Evolutionary conservation across 257 asterid species (phyloP), one percentile per base, ranked within the genome.

Genomic region (Gentiana macrophylla): DNA sequence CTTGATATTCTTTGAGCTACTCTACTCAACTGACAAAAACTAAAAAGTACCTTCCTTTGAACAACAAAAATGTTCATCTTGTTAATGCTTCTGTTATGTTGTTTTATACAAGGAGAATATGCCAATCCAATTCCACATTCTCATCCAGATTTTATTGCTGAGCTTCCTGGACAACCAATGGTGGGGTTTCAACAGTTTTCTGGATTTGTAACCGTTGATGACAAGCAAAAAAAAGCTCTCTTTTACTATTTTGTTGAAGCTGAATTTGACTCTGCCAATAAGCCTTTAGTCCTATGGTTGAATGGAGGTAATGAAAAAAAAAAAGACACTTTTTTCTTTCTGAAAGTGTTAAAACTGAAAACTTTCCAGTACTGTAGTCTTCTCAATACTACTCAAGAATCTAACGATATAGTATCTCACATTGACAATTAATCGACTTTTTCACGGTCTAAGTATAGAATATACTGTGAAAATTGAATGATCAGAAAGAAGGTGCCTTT

Each of bases 161-260:
- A 47, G 33, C 59, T 83, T n/a, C 94, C 94, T 33, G 94, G 94
- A 9, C 94, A 84, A 59, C 94, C 94, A 59, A 74, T 36, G 54
- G 91, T 82, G 50, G 62, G 68, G 24, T 84, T 84, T 77, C 74
- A 76, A 43, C 94, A 84, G 36, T 84, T 67, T 58, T 74, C 94
- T 51, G 94, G 94, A 41, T 84, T 82, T 65, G 88, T 84, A 6
- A 72, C 52, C 36, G 78, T 84, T 56, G 79, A 77, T 62, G 65
- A 52, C 8, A 72, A 59, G 12, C 56, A 71, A 12, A 69, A 77
- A 33, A 82, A 77, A 65, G 63, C 79, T 49, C 82, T 82, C 12
- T 84, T 84, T 45, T 84, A 84, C 79, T 84, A 84, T 52, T 79
- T 84, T 59, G 94, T 78, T 59, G 91, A 84, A 68, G 91, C 94